These are phyloP conservation scores for Pythium periplocum DNA, from an alignment of 352 stramenopile species.

Conservation along the genomic window DNA sequence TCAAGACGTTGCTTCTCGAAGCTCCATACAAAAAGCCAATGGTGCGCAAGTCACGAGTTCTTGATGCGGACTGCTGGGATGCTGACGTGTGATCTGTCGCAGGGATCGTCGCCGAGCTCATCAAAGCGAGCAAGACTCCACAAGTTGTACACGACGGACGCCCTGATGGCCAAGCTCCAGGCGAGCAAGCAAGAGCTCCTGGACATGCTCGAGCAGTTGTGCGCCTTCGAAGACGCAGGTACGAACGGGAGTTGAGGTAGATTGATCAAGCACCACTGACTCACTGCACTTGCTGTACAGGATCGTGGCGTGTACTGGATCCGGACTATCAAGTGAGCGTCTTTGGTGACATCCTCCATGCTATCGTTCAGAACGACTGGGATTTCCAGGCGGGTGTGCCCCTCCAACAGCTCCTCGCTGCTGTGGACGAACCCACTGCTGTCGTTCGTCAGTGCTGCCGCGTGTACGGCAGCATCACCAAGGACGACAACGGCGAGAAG, in stretches of 20 bases:
- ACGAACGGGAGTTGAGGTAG: not conserved
- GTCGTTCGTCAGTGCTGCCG: constrained; percentile 68
- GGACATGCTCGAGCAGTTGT: constrained; percentile 48
- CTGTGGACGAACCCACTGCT: constrained; percentile 33
- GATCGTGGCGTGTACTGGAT: constrained; percentile 57
- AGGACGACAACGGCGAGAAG: constrained; percentile 14
- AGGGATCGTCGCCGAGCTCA: not conserved
- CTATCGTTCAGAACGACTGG: constrained; percentile 67
- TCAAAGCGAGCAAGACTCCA: constrained; percentile 45
- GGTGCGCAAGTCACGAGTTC: constrained; percentile 3
- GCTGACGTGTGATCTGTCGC: not conserved
- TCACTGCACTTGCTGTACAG: constrained; percentile 2
- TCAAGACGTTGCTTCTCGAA: constrained; percentile 61
- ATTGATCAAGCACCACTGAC: not conserved
- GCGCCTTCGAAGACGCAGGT: constrained; percentile 70
- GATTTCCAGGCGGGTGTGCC: constrained; percentile 39
- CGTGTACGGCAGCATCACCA: constrained; percentile 41
- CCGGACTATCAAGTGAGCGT: constrained; percentile 47
- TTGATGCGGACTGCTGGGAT: constrained; percentile 1
- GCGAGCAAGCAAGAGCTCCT: constrained; percentile 59
- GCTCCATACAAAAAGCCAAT: constrained; percentile 40
- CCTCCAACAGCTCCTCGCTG: constrained; percentile 31
- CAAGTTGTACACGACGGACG: constrained; percentile 51
- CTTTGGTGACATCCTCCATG: constrained; percentile 71
- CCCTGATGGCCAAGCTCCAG: constrained; percentile 60